These are phyloP conservation scores for Cyphellophora attinorum DNA, from an alignment of 2,329 filamentous ascomycete species.

Conservation along the genomic window DNA sequence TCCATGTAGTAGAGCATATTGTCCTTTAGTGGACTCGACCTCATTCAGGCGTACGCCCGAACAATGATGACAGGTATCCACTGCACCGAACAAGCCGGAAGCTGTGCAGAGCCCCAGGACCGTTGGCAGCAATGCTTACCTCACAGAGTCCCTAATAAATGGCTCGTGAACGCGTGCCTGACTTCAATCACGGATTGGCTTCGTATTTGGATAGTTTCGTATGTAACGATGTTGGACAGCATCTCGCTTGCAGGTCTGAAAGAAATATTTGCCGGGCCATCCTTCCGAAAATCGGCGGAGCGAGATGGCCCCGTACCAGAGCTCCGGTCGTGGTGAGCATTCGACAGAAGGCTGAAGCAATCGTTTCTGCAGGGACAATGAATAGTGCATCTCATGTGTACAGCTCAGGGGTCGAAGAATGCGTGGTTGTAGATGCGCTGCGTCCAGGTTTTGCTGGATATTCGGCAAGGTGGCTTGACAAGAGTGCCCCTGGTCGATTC, in stretches of 20 bases:
- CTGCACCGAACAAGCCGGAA: not conserved
- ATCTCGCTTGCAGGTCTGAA: not conserved
- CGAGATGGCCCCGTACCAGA: not conserved
- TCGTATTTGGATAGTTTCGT: too few species aligned
- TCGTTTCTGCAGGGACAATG: not conserved
- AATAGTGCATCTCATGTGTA: too few species aligned
- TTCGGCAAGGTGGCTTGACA: too few species aligned
- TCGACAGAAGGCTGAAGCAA: too few species aligned
- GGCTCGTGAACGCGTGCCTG: too few species aligned
- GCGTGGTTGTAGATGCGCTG: too few species aligned
- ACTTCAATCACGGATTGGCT: too few species aligned
- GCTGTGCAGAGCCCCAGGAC: too few species aligned
- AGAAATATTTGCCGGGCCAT: not conserved
- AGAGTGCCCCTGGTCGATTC: too few species aligned
- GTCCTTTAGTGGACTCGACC: not conserved
- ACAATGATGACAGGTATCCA: not conserved
- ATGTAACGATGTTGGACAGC: constrained; percentile 1
- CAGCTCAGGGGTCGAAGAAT: not conserved
- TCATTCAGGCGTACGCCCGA: not conserved
- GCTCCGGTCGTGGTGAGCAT: not conserved
- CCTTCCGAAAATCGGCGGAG: not conserved
- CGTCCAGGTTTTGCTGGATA: too few species aligned
- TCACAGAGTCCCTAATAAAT: too few species aligned
- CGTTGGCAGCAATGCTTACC: too few species aligned
- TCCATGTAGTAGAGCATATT: not conserved